Evolutionary conservation across 345 rosid genomes (phyloP).

Genomic region (Pugionium dolabratum): DNA sequence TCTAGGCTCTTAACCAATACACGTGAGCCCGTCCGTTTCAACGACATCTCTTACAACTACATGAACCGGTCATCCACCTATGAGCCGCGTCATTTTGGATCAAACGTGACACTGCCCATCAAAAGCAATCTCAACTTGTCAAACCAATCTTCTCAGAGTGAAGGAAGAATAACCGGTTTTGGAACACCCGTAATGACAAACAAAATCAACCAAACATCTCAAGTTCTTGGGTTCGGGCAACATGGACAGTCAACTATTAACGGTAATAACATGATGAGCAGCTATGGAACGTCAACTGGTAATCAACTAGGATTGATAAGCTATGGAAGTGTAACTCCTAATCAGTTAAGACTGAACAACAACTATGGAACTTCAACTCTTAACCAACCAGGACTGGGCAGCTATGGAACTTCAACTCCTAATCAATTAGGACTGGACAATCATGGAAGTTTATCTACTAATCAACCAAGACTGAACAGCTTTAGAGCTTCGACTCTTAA

Average conservation of each 20-base stretch:
- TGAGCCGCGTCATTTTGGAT: slow-evolving; percentile 25
- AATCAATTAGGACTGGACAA: slow-evolving; percentile 6
- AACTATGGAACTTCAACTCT: background rate
- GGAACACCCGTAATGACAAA: slow-evolving; percentile 20
- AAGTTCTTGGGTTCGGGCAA: slow-evolving; percentile 29
- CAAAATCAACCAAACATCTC: slow-evolving; percentile 30
- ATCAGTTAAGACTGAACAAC: background rate
- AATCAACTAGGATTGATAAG: slow-evolving; percentile 6
- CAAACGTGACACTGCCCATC: slow-evolving; percentile 29
- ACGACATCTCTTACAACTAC: slow-evolving; percentile 26
- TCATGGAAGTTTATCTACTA: background rate
- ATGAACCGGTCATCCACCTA: slow-evolving; percentile 35
- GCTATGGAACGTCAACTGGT: slow-evolving; percentile 6
- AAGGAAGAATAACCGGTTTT: slow-evolving; percentile 14
- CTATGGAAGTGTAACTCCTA: background rate
- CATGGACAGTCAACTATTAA: slow-evolving; percentile 2
- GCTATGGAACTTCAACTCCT: slow-evolving; percentile 1
- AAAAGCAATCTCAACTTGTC: slow-evolving; percentile 24
- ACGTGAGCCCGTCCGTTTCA: slow-evolving; percentile 17
- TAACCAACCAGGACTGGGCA: background rate
- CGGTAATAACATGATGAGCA: slow-evolving; percentile 11
- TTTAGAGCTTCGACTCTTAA: background rate
- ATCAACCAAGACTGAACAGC: background rate
- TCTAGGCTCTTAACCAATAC: slow-evolving; percentile 37
- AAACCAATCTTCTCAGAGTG: slow-evolving; percentile 24